Evolutionary conservation across 176 grass and related monocot species (phyloP), one percentile per base, ranked within the genome.

Genomic region (Oryza meridionalis): DNA sequence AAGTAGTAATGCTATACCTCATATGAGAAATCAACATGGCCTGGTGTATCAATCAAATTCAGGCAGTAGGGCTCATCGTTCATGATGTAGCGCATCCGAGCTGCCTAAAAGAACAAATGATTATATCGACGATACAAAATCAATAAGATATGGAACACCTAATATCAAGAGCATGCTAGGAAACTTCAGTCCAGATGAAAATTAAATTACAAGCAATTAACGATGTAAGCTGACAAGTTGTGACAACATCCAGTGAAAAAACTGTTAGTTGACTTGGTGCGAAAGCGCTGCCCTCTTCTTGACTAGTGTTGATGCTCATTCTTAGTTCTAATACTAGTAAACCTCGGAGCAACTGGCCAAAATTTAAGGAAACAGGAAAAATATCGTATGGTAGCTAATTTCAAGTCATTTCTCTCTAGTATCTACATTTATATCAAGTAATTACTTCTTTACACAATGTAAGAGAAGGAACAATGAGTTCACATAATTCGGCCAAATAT

Each of bases 11-110:
- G 73, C 0, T 22, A 65, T 86, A 98, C 95, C 95, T 98, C 95
- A 72, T 98, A 98, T 67, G 95, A 94, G 72, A 98, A 98, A 78
- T 98, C 95, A 3, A 98, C 95, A 85, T 94, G 95, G 25, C 95
- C 95, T 42, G 95, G 95, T 32, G 95, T 98, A 72, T 98, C 92
- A 73, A 98, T 98, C 68, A 98, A 79, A 86, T 98, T 98, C 69
- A 98, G 80, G 87, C 95, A 94, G 71, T 90, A 94, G 25, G 95
- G 87, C 73, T 94, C 90, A 62, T 91, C 90, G 70, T 93, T 86
- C 79, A 90, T 86, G 77, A 93, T 14, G 58, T 98, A 94, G 32
- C 95, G 86, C 95, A 98, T 98, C 81, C 95, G 88, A 88, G 95
- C 95, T 79, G 95, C 95, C 95, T 98, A 93, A 26, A 88, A 84